Conservation (phyloP, 345 rosid genomes). For the Euphorbia pulcherrima region DNA sequence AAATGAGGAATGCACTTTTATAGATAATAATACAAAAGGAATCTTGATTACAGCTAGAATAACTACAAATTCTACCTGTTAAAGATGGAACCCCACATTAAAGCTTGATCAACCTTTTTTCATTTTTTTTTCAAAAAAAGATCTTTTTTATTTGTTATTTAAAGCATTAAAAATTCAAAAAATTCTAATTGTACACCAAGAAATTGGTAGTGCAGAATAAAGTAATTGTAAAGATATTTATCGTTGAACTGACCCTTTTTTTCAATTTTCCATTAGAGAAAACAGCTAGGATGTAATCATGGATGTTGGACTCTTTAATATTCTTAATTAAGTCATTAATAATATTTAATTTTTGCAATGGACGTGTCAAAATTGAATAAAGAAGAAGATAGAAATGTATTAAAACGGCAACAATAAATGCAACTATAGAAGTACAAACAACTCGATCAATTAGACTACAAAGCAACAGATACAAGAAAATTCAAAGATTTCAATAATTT, state of each 20-base stretch:
- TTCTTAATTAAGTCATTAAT: neutral
- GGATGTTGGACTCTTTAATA: neutral
- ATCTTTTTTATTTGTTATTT: neutral
- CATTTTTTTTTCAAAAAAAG: neutral
- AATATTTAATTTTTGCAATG: neutral
- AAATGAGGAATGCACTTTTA: too few relatives aligned
- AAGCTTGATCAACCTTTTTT: neutral
- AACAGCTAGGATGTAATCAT: conserved; percentile 3
- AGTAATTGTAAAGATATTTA: neutral
- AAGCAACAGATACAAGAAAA: too few relatives aligned
- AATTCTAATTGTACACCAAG: neutral
- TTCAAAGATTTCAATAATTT: neutral
- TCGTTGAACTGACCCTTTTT: neutral
- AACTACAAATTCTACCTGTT: conserved; percentile 7
- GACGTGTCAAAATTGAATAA: neutral
- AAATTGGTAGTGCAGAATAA: neutral
- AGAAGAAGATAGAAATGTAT: conserved; percentile 2
- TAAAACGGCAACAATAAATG: neutral
- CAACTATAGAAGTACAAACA: too few relatives aligned
- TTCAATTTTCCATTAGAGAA: neutral
- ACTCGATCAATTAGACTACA: too few relatives aligned
- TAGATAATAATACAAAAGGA: neutral
- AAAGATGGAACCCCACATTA: neutral
- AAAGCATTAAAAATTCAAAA: neutral
- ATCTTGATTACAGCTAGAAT: neutral